Evolutionary conservation across 352 stramenopile genomes (phyloP), one percentile per base, ranked within the genome.

Genomic region (Phytophthora idaei): DNA sequence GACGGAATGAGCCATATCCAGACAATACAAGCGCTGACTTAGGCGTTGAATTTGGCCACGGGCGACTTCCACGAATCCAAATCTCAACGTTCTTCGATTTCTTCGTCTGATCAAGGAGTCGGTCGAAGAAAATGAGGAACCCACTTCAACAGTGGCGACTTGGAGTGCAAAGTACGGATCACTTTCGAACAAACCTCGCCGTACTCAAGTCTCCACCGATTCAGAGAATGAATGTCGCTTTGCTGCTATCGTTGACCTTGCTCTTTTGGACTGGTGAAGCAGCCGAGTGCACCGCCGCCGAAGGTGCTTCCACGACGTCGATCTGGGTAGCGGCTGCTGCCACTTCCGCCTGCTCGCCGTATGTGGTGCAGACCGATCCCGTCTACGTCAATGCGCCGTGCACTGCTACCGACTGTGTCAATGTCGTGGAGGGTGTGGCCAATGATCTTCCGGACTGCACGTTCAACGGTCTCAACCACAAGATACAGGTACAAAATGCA

Each of bases 391-490:
- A 69, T 29, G 66, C 61, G 2, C 70, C 70, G 11, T 78, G 70
- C 34, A 58, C 41, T 7, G 70, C 70, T 8, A 64, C 66, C 1
- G 48, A 45, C 17, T 78, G 70, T 49, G 32, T 78, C 10, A 6
- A 39, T 7, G 48, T 74, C 5, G 48, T 72, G 32, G 46, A 69
- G 44, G 32, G 37, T 0, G 41, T 78, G n/a, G 56, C 55, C 15
- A 36, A 36, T 17, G 42, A 71, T 4, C 51, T 78, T 8, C 70
- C 70, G 8, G 50, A 69, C 52, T 78, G 70, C 61, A 68, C 53
- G 8, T 67, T 64, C 45, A 64, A 45, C n/a, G 69, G 69, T 4
- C 50, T 67, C 31, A 74, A 77, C 61, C 64, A 67, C 65, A 74
- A 74, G 41, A 64, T 69, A 29, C 46, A 74, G 31, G 52, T 69